Conservation (phyloP, 2,329 filamentous ascomycete species). For the Neofusicoccum parvum region DNA sequence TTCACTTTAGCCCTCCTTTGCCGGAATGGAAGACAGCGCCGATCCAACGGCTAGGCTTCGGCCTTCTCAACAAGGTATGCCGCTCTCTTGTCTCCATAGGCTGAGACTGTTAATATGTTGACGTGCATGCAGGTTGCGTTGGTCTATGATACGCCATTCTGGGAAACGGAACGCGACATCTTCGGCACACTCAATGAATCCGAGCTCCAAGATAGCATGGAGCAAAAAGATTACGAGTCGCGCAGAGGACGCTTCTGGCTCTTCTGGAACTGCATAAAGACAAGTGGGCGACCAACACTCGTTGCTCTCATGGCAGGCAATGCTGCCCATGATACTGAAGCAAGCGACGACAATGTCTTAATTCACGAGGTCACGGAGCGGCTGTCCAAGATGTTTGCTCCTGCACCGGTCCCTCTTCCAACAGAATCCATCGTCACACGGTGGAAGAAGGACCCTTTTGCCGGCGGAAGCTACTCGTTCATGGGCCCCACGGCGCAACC, state of each 20-base stretch:
- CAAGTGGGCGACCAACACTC: conserved; percentile 80
- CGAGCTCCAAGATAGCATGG: conserved; percentile 67
- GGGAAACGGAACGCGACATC: conserved; percentile 87
- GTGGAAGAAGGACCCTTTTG: conserved; percentile 89
- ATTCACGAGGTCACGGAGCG: conserved; percentile 79
- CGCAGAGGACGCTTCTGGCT: conserved; percentile 92
- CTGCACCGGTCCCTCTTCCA: conserved; percentile 68
- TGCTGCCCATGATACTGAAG: conserved; percentile 85
- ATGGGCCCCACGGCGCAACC: conserved; percentile 79
- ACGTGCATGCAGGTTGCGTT: conserved; percentile 63
- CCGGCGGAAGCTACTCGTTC: conserved; percentile 94
- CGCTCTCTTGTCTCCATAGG: neutral
- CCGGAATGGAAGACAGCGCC: conserved; percentile 82
- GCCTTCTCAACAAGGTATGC: conserved; percentile 82
- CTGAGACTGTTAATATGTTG: neutral
- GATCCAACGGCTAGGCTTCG: conserved; percentile 85
- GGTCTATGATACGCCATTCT: conserved; percentile 86
- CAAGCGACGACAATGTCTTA: conserved; percentile 72
- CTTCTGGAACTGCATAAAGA: conserved; percentile 95
- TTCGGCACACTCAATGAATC: conserved; percentile 87
- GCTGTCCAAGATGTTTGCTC: conserved; percentile 72
- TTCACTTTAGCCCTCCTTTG: conserved; percentile 88
- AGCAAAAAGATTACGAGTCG: conserved; percentile 76
- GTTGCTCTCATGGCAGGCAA: conserved; percentile 96
- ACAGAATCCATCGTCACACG: conserved; percentile 86